Percentiles rank a stretch among this genome's conserved stretches.
These are phyloP conservation scores for Plantago elongata DNA, from an alignment of 257 asterid genomes.

Conservation along the genomic window DNA sequence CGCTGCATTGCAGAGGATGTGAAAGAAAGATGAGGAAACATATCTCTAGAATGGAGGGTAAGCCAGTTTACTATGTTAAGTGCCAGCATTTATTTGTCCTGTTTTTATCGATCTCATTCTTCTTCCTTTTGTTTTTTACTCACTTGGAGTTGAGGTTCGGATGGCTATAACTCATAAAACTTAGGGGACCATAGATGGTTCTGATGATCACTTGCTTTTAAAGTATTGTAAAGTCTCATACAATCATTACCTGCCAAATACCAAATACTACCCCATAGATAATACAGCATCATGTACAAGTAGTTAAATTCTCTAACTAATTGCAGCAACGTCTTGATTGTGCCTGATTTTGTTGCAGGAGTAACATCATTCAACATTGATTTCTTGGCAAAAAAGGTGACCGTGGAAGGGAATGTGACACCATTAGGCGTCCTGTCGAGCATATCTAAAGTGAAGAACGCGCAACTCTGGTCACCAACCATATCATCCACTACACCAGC, in stretches of 20 bases:
- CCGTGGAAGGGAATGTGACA: conserved; percentile 62
- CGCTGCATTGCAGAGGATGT: conserved; percentile 89
- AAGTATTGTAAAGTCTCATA: neutral
- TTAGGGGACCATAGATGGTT: conserved; percentile 13
- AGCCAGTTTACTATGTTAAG: neutral
- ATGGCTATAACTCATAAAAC: neutral
- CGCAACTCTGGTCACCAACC: conserved; percentile 67
- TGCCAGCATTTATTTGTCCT: neutral
- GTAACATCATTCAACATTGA: conserved; percentile 76
- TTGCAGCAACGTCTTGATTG: neutral
- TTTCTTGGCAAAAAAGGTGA: conserved; percentile 72
- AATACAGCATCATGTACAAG: neutral
- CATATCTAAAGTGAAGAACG: conserved; percentile 79
- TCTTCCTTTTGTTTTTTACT: neutral
- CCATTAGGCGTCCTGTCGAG: conserved; percentile 68
- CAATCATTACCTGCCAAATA: neutral
- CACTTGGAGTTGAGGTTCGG: neutral
- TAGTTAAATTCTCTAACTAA: neutral
- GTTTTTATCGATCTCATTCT: neutral
- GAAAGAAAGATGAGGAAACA: conserved; percentile 83
- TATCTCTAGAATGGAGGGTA: conserved; percentile 82
- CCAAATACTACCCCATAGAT: conserved; percentile 3
- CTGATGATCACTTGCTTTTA: neutral
- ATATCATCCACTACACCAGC: conserved; percentile 24
- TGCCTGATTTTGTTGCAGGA: conserved; percentile 41